Conservation (phyloP, 192 early-diverging fungal genomes). For the Fimicolochytrium jonesii region DNA sequence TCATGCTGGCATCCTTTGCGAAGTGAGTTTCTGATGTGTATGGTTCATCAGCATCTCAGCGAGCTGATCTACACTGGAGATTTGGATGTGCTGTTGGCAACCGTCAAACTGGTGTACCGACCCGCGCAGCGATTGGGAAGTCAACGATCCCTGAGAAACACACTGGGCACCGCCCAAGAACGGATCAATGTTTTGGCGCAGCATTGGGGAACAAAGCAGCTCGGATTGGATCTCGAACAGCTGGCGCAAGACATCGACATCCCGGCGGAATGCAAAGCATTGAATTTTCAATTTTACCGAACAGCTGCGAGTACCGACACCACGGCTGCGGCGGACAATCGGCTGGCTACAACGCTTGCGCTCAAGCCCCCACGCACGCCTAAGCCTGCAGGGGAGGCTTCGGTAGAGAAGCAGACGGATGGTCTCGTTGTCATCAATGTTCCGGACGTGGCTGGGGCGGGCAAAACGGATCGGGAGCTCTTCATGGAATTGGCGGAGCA, state of each 20-base stretch:
- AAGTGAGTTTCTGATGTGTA: too few species aligned
- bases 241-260: slow-evolving; percentile 37
- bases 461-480: slow-evolving; percentile 48
- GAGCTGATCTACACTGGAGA: slow-evolving; percentile 76
- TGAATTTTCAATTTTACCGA: slow-evolving; percentile 67
- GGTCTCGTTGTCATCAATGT: slow-evolving; percentile 60
- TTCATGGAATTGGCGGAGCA: slow-evolving; percentile 58
- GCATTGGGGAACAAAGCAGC: slow-evolving; percentile 56
- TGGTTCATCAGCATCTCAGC: slow-evolving; percentile 70
- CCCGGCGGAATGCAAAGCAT: slow-evolving; percentile 31
- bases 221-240: slow-evolving; percentile 44
- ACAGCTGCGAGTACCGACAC: slow-evolving; percentile 34
- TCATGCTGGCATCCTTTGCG: too few species aligned
- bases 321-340: background rate
- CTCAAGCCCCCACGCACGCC: background rate
- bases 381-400: background rate
- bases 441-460: slow-evolving; percentile 30
- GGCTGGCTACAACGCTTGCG: slow-evolving; percentile 10
- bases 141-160: slow-evolving; percentile 55
- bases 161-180: slow-evolving; percentile 51
- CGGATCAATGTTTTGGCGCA: slow-evolving; percentile 55
- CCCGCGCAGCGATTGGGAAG: slow-evolving; percentile 86
- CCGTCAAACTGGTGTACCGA: slow-evolving; percentile 76
- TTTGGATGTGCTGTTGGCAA: slow-evolving; percentile 72
- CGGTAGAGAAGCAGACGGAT: slow-evolving; percentile 21